Base-by-base conservation (phyloP, 441 rosid species). In the Euphorbia corollata region DNA sequence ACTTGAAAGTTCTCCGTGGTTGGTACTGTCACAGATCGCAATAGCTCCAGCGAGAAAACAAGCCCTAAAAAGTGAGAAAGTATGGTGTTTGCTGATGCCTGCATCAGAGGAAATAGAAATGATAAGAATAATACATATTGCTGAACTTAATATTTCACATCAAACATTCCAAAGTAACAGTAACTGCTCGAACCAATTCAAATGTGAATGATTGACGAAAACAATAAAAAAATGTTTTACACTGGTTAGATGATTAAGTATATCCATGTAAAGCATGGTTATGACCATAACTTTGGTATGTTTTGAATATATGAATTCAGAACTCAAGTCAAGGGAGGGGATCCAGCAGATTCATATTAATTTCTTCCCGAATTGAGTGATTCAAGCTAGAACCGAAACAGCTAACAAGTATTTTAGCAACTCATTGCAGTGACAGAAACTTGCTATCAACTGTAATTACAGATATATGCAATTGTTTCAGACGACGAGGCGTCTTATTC, bases 11-110 rank as follows among this genome's bases (percentile, higher is more conserved):
- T 41, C 56, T 85, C 93, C 2, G 86, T 69, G 53, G 82, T 74
- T n/a, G 96, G 84, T 68, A 88, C 71, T 18, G 98, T 94, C 63
- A 91, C 97, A 0, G 92, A 89, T 22, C 95, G 91, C 82, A 94
- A 81, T 71, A 91, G 84, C 81, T 94, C 97, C 85, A 87, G 75
- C 4, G 98, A 90, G 86, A 79, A 91, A 55, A 85, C 84, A 43
- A 94, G 91, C 41, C 99, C 98, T 61, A 90, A 78, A 75, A 94
- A 94, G 79, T 94, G 99, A 71, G 99, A 89, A 20, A 94, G 94
- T 77, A 90, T 79, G 0, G 97, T 87, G 80, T 91, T 91, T 34
- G 94, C 97, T 1, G 97, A 87, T 66, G 99, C 99, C 99, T 94
- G 83, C 85, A 84, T 27, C 56, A 63, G 22, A 51, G 5, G 48